These are phyloP conservation scores for Chionographis japonica DNA, from an alignment of 106 monocot species.

Conservation along the genomic window DNA sequence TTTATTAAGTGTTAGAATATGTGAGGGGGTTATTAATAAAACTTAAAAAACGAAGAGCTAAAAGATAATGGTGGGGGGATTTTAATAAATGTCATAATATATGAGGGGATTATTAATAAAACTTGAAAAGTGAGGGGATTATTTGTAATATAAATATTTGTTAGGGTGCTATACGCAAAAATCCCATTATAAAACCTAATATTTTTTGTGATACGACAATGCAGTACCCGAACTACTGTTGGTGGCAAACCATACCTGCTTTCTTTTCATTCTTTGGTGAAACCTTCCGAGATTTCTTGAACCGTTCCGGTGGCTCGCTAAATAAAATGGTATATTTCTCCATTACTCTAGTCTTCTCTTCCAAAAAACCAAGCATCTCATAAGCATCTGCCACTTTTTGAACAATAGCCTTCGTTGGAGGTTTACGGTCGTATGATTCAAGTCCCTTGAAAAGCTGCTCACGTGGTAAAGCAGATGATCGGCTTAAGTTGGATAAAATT, in stretches of 20 bases:
- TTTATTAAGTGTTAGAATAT: too few relatives aligned
- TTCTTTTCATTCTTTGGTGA: slow-evolving; percentile 17
- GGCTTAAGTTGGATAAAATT: too few relatives aligned
- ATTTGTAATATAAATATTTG: too few relatives aligned
- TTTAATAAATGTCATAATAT: too few relatives aligned
- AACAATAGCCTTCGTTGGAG: slow-evolving; percentile 73
- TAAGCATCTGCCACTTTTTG: slow-evolving; percentile 92
- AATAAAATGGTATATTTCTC: slow-evolving; percentile 66
- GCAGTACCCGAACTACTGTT: background rate
- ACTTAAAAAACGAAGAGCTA: too few relatives aligned
- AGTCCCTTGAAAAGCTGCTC: slow-evolving; percentile 72
- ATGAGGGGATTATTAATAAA: too few relatives aligned
- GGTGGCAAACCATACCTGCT: slow-evolving; percentile 12
- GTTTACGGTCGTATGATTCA: slow-evolving; percentile 73
- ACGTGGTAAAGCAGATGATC: background rate
- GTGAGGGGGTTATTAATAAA: too few relatives aligned
- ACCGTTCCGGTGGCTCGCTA: slow-evolving; percentile 14
- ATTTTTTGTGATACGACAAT: background rate
- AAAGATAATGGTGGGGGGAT: too few relatives aligned
- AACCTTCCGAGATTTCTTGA: slow-evolving; percentile 26
- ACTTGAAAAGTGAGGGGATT: too few relatives aligned
- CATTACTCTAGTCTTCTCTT: slow-evolving; percentile 61
- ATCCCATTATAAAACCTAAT: background rate
- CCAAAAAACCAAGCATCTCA: slow-evolving; percentile 62
- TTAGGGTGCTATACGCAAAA: background rate